Evolutionary conservation across 495 filamentous ascomycete genomes (phyloP), one percentile per base, ranked within the genome.

Genomic region (Durotheca rogersii): DNA sequence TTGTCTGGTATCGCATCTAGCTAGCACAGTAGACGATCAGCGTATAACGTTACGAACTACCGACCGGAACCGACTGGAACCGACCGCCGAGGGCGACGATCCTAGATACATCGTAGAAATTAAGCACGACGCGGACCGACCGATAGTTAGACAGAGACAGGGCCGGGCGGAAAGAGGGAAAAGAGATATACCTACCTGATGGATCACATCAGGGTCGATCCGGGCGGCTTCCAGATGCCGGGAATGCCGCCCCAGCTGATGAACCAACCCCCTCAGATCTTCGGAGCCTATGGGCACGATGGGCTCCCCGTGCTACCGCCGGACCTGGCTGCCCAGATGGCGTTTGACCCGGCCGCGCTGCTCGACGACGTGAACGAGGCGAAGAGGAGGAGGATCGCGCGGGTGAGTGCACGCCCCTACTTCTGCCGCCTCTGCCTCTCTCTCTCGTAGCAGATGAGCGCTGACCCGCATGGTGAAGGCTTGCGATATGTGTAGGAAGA

Each of bases 401-500:
- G 90, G 75, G 88, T 90, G 74, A 74, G 68, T 66, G 29, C 14
- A 15, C 31, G 19, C 39, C 20, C 34, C 11, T 1, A 16, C 18
- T 21, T 38, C 21, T 35, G n/a, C 23, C 25, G 12, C n/a, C 4
- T 41, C 11, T 30, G 14, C 27, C 7, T 2, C 2, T 27, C 27
- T n/a, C n/a, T n/a, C n/a, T n/a, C n/a, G n/a, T 45, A 25, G 25
- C 25, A 29, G 14, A 25, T 12, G 19, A 32, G 23, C 42, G 42
- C 56, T 66, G 30, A 65, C 42, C 34, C 29, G 17, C 10, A 36
- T 39, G 41, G 32, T 48, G 30, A 66, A 92, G 88, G 93, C 93
- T 40, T 98, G 93, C 75, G 93, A 98, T 65, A 95, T 96, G 92
- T 98, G 93, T 65, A 82, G 93, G 54, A 96, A 96, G 73, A 98